Conservation (phyloP, 495 filamentous ascomycete species). For the Jackrogersella multiformis region DNA sequence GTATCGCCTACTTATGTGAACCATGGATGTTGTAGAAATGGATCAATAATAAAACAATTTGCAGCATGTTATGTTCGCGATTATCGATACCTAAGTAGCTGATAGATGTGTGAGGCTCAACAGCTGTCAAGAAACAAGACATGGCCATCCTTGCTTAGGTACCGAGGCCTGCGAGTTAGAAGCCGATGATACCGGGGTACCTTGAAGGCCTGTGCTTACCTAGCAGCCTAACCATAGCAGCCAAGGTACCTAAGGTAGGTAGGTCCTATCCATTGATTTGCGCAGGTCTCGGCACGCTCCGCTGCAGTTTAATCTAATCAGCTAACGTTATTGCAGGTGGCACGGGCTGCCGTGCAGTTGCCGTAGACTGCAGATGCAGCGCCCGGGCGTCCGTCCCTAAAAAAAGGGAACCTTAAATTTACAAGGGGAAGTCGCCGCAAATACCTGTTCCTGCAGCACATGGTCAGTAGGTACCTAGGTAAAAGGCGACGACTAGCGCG, state of each 20-base stretch:
- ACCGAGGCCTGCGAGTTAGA: conserved; percentile 20
- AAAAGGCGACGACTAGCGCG: conserved; percentile 29
- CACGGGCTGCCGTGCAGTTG: conserved; percentile 27
- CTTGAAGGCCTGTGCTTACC: conserved; percentile 21
- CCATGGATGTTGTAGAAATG: background rate
- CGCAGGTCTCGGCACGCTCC: conserved; percentile 18
- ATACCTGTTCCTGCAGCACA: conserved; percentile 26
- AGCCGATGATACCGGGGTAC: conserved; percentile 17
- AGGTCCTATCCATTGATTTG: too few relatives aligned
- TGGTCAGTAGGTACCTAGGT: too few relatives aligned
- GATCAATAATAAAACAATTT: background rate
- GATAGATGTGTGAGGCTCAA: conserved; percentile 28
- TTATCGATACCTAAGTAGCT: background rate
- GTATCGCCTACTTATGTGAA: background rate
- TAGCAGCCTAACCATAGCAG: too few relatives aligned
- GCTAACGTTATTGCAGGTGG: conserved; percentile 40
- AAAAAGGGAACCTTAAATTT: conserved; percentile 17
- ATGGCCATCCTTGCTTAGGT: conserved; percentile 28
- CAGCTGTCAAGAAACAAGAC: conserved; percentile 3
- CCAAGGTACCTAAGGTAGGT: too few relatives aligned
- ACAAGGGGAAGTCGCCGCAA: conserved; percentile 26
- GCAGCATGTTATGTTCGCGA: background rate
- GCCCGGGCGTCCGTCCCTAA: background rate
- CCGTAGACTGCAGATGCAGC: conserved; percentile 10
- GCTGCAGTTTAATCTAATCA: conserved; percentile 17